Evolutionary conservation across 2,329 filamentous ascomycete species (phyloP), one percentile per base, ranked within the genome.

Genomic region (Paecilomyces formosus): DNA sequence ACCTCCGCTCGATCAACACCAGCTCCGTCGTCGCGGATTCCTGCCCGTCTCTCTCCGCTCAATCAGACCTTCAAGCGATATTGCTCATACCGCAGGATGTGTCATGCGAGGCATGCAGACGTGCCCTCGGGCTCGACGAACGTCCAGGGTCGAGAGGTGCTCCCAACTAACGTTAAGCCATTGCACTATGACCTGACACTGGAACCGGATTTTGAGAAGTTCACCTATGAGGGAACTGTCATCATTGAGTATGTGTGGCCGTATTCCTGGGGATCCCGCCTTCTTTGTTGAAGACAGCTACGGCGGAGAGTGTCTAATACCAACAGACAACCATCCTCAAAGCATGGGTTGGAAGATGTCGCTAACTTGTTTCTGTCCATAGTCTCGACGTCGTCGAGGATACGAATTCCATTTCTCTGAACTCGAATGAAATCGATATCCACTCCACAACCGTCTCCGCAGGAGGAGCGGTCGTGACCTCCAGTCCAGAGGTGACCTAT

Each of bases 141-240:
- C 71, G 80, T 88, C 66, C 82, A 83, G 65, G 86, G 84, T 63
- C 87, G 93, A 68, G 89, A 96, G 79, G 88, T 97, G 64, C 82
- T 97, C 67, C 94, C 93, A 56, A 86, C 87, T 76, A 96, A 97
- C 71, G 91, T 97, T 69, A 88, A 93, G 74, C 92, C 93, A n/a
- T 78, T 82, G 45, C 92, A 97, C 78, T 97, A 97, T 77, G 86
- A 96, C 74, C 78, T 97, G 66, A 94, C 90, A 1, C 82, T 97
- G 62, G 94, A 97, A 78, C 92, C 93, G 57, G 85, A 97, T 78
- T 89, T 97, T 66, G 83, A 89, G 67, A 92, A 88, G 64, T 91
- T 94, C 76, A 91, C 86, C 63, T 97, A 93, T 72, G 84, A 93
- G 60, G 93, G 93, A 64, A 88, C 82, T 11, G 92, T 96, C 56